Conservation (phyloP, 1,284 basidiomycete species). For the Leucoagaricus sp. region DNA sequence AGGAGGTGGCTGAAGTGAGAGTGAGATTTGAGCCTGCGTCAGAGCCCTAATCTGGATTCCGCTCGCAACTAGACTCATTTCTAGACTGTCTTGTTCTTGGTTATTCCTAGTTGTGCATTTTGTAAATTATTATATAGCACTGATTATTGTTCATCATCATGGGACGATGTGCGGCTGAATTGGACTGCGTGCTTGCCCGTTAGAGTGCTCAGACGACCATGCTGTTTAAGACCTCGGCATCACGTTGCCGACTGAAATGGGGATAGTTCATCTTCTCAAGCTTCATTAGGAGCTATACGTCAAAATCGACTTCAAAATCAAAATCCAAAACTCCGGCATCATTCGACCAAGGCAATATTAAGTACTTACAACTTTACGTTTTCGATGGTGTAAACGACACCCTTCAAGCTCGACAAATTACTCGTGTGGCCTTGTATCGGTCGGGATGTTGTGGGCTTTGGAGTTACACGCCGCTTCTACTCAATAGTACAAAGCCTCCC, state of each 20-base stretch:
- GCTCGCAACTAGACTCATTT: background rate
- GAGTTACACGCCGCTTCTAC: too few species aligned
- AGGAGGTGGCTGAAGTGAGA: slow-evolving; percentile 79
- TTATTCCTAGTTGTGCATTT: too few species aligned
- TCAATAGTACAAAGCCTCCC: background rate
- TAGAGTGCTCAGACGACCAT: too few species aligned
- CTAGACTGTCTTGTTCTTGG: background rate
- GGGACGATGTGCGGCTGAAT: too few species aligned
- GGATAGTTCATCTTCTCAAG: background rate
- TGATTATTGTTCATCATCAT: background rate
- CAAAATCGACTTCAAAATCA: background rate
- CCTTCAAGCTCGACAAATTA: too few species aligned
- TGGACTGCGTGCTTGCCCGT: too few species aligned
- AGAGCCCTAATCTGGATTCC: background rate
- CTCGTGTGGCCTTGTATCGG: too few species aligned
- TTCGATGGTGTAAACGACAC: background rate
- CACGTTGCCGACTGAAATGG: too few species aligned
- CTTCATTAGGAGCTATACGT: background rate
- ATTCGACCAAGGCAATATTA: too few species aligned
- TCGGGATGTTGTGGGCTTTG: background rate
- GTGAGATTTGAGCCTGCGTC: slow-evolving; percentile 64
- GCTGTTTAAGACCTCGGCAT: too few species aligned
- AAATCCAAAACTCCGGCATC: background rate
- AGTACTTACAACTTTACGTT: too few species aligned
- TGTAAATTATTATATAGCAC: too few species aligned